Conservation (phyloP, 208 protist genomes). For the Acanthamoeba royreba region DNA sequence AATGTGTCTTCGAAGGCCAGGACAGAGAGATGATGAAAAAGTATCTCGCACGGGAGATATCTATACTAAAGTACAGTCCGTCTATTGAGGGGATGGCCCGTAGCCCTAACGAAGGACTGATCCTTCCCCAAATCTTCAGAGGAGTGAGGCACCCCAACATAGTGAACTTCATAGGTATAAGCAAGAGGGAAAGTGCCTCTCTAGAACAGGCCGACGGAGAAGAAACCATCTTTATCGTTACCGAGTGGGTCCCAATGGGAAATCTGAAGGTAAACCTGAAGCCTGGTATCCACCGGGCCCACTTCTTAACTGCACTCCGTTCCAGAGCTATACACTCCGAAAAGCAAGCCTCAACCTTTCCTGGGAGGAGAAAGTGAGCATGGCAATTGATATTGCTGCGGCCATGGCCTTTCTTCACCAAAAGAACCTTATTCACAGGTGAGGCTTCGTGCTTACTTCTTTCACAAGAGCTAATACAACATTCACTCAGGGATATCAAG, state of each 20-base stretch:
- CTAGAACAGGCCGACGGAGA: background rate
- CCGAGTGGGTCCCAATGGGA: background rate
- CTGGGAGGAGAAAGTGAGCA: background rate
- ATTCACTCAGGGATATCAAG: background rate
- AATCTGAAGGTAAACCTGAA: background rate
- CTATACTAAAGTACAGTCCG: background rate
- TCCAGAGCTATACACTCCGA: background rate
- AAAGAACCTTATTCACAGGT: background rate
- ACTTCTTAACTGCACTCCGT: too few relatives aligned
- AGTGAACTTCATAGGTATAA: background rate
- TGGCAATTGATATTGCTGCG: background rate
- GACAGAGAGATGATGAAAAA: background rate
- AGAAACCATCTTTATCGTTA: background rate
- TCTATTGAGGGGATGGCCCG: background rate
- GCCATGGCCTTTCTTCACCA: constrained; percentile 7
- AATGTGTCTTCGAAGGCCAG: background rate
- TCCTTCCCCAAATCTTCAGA: too few relatives aligned
- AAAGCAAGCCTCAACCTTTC: background rate
- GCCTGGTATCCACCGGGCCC: too few relatives aligned
- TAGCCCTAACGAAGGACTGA: too few relatives aligned
- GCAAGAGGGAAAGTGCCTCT: background rate
- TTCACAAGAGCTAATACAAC: background rate
- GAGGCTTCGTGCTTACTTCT: too few relatives aligned
- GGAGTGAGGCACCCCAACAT: background rate
- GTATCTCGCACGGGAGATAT: background rate